Base-by-base conservation (phyloP, 768 basidiomycete species). In the Tulasnella calospora region DNA sequence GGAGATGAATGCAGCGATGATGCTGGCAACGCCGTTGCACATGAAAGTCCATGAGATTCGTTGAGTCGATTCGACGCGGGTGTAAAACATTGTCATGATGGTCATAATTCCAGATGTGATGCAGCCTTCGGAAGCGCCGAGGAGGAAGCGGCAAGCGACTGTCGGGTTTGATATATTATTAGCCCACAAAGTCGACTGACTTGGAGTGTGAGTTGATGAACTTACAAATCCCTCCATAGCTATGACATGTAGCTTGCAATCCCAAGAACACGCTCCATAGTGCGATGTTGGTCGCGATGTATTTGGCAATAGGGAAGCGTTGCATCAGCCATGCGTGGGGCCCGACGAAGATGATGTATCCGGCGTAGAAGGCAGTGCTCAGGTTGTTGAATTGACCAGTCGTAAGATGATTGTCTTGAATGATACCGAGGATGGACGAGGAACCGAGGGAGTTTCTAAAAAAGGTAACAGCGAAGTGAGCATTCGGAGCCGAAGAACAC, bases 151-250 rank as follows among this genome's bases (percentile, higher is more conserved):
- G 47, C 51, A 46, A 44, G 77, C 81, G 73, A 82, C 81, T 82
- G 73, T 19, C 7, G 17, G 57, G n/a, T n/a, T n/a, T n/a, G n/a
- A n/a, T n/a, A n/a, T n/a, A n/a, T n/a, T n/a, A n/a, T n/a, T n/a
- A n/a, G n/a, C n/a, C n/a, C n/a, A n/a, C n/a, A n/a, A n/a, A n/a
- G n/a, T n/a, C n/a, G n/a, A n/a, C n/a, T n/a, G n/a, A n/a, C n/a
- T n/a, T n/a, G n/a, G n/a, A n/a, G n/a, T n/a, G 3, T 10, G 9
- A 51, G 19, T 44, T 44, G 2, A 51, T 3, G 2, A 30, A 79
- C 82, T 41, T 70, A 80, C 81, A 83, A 7, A 83, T 78, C 3
- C 79, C 69, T 35, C 81, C 80, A 70, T 82, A 83, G 74, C 76
- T 79, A 21, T 77, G 78, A 79, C 80, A 81, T 17, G 79, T 78